Conservation (phyloP, 768 basidiomycete species). For the Cystofilobasidium capitatum region DNA sequence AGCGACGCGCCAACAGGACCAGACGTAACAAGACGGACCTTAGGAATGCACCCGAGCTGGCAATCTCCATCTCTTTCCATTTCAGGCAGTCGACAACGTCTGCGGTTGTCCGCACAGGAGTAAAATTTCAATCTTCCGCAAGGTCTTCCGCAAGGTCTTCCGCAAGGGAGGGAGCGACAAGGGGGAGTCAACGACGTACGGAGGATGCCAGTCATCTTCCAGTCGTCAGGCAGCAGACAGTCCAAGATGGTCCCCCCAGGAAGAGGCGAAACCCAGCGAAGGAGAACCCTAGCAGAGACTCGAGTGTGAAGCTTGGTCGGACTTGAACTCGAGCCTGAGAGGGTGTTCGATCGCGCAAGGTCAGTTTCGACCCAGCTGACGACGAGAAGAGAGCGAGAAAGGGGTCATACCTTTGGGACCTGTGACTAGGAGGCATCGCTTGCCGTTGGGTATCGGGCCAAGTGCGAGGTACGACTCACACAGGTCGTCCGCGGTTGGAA, state of each 20-base stretch:
- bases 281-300: background rate
- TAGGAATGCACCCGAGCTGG: background rate
- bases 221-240: background rate
- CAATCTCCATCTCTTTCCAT: slow-evolving; percentile 1
- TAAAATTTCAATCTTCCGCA: too few relatives aligned
- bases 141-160: background rate
- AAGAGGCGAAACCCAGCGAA: background rate
- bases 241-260: background rate
- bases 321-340: background rate
- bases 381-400: background rate
- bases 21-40: background rate
- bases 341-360: background rate
- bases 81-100: background rate
- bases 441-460: background rate
- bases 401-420: background rate
- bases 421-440: background rate
- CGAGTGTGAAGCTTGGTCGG: background rate
- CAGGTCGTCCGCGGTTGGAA: background rate
- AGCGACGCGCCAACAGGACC: background rate
- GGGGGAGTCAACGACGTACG: background rate
- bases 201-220: background rate
- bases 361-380: background rate
- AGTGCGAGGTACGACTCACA: background rate
- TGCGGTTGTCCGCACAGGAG: too few relatives aligned
- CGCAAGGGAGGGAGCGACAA: background rate